These are phyloP conservation scores for Grosmannia penicillata DNA, from an alignment of 2,329 filamentous ascomycete species.

Conservation along the genomic window DNA sequence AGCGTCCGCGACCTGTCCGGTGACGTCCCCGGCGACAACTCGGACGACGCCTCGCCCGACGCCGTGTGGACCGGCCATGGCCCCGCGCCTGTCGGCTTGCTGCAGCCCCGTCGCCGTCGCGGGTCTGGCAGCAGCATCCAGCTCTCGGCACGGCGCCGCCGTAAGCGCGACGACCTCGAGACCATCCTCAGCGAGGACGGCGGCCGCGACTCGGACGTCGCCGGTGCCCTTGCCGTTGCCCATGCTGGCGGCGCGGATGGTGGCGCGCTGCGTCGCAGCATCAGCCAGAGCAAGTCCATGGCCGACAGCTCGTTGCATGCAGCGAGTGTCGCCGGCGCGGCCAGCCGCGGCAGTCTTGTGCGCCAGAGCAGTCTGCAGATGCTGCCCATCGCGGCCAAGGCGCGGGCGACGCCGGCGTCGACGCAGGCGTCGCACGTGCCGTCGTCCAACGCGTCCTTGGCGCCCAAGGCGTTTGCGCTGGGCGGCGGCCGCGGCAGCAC, in stretches of 20 bases:
- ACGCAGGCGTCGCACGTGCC: no score
- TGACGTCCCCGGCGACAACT: not conserved
- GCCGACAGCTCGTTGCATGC: no score
- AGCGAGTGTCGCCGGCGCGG: not conserved
- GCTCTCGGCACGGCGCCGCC: constrained; percentile 19
- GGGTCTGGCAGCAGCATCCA: constrained; percentile 35
- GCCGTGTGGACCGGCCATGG: no score
- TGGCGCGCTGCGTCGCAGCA: no score
- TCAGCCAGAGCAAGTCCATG: no score
- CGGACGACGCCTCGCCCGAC: no score
- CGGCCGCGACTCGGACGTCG: constrained; percentile 18
- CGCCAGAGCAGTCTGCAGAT: constrained; percentile 6
- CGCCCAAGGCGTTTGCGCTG: constrained; percentile 3
- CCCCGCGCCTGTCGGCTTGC: no score
- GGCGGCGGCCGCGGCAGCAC: not conserved
- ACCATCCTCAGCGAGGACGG: constrained; percentile 21
- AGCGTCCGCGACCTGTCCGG: not conserved
- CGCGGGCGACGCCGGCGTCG: no score
- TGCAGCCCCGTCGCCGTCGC: constrained; percentile 17
- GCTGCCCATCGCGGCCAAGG: constrained; percentile 7
- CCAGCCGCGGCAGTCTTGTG: not conserved
- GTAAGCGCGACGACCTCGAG: constrained; percentile 17
- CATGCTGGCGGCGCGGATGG: no score
- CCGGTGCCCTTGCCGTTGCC: no score
- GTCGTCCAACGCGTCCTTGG: constrained; percentile 2